Percentiles rank a stretch among this genome's conserved stretches.
Evolutionary conservation across 2,329 filamentous ascomycete species (phyloP).

Genomic region (Rutstroemia sp.): DNA sequence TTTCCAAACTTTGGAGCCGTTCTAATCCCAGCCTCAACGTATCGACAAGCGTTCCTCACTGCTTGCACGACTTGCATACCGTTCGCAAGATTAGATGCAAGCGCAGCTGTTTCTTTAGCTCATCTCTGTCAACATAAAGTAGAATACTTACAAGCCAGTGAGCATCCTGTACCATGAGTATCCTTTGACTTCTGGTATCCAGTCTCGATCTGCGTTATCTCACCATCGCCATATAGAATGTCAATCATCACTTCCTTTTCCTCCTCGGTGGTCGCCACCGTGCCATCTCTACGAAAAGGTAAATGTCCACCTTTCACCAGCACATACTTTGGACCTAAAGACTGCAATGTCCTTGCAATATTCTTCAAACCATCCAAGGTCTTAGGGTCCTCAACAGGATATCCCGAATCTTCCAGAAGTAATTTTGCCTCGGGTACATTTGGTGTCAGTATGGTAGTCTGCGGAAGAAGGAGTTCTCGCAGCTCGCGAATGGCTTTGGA

Average conservation of each 20-base stretch:
- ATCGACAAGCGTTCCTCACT: slow-evolving; percentile 61
- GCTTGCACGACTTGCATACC: slow-evolving; percentile 50
- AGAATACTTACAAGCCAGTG: slow-evolving; percentile 67
- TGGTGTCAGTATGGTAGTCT: slow-evolving; percentile 64
- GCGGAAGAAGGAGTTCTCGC: slow-evolving; percentile 52
- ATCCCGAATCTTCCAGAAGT: slow-evolving; percentile 48
- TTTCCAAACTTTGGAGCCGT: slow-evolving; percentile 38
- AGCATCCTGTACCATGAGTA: slow-evolving; percentile 93
- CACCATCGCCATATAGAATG: slow-evolving; percentile 58
- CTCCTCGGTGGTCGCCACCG: slow-evolving; percentile 47
- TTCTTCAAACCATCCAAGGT: slow-evolving; percentile 58
- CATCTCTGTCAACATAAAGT: not conserved
- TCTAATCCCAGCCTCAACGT: slow-evolving; percentile 64
- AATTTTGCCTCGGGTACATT: slow-evolving; percentile 70
- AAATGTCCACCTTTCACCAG: slow-evolving; percentile 86
- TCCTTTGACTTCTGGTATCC: slow-evolving; percentile 66
- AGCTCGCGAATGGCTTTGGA: slow-evolving; percentile 55
- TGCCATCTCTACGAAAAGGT: slow-evolving; percentile 61
- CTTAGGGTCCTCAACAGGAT: slow-evolving; percentile 37
- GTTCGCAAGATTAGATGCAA: slow-evolving; percentile 63
- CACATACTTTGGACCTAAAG: slow-evolving; percentile 69
- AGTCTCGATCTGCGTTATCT: slow-evolving; percentile 58
- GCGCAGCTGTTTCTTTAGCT: slow-evolving; percentile 45
- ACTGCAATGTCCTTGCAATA: slow-evolving; percentile 58
- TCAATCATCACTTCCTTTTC: slow-evolving; percentile 67